These are phyloP conservation scores for Dendrothele bispora DNA, from an alignment of 768 basidiomycete genomes.

Conservation along the genomic window DNA sequence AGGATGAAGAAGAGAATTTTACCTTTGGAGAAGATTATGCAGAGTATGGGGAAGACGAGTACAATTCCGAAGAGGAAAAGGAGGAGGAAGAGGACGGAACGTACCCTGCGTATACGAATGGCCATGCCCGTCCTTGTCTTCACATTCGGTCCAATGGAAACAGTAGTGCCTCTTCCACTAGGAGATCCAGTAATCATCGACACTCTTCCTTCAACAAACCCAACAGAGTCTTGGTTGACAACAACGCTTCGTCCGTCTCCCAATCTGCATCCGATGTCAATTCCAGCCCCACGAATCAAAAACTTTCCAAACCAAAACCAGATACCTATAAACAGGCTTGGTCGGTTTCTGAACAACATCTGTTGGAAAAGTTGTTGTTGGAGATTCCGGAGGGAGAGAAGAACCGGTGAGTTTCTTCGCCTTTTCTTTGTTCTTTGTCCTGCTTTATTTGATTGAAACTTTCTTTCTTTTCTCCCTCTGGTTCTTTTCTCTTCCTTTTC, in stretches of 20 bases:
- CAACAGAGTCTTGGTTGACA: neutral
- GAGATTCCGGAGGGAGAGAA: constrained; percentile 78
- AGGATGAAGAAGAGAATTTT: no score
- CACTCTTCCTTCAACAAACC: constrained; percentile 6
- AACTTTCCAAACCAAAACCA: constrained; percentile 40
- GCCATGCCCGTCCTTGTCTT: neutral
- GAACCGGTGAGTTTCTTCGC: constrained; percentile 54
- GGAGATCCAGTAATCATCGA: neutral
- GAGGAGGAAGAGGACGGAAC: no score
- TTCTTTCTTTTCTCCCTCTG: constrained; percentile 2
- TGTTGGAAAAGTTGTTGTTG: constrained; percentile 71
- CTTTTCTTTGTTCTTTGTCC: neutral
- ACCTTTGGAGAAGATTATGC: no score
- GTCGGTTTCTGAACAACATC: constrained; percentile 74
- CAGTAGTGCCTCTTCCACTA: neutral
- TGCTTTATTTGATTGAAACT: neutral
- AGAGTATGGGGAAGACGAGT: no score
- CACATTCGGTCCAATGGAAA: neutral
- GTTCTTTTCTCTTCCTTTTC: constrained; percentile 3
- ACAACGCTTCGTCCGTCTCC: neutral
- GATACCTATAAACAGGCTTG: constrained; percentile 86
- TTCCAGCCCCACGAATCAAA: neutral
- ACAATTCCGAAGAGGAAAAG: no score
- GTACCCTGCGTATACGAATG: no score
- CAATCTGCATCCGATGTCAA: neutral